Evolutionary conservation across 768 basidiomycete genomes (phyloP), one percentile per base, ranked within the genome.

Genomic region (Boletus huronensis): DNA sequence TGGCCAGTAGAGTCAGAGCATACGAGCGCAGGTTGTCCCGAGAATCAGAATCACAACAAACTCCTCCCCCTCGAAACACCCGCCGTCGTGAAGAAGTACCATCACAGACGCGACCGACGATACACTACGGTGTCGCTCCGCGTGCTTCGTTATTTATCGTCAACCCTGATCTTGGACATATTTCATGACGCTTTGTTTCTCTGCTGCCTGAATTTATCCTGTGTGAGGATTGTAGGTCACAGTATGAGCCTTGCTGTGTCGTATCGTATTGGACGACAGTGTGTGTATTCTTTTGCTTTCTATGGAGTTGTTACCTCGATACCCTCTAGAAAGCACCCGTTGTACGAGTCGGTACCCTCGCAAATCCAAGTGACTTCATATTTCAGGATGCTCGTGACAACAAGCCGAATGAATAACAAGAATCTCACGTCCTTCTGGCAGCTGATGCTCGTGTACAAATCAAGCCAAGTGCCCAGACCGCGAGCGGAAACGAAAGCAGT

Each of bases 81-180:
- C 77, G 69, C 63, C 71, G 70, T 48, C 69, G 59, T 48, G 79
- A 80, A 62, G 77, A 76, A 62, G 68, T 69, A 53, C 64, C 72
- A 45, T 72, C 67, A 55, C 76, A 71, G 63, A 70, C 72, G 48
- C 70, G 72, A 48, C 59, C 70, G 48, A 69, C 67, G 40, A 74
- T 83, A 35, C 76, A 79, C 26, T 91, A 90, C 66, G 88, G 87
- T 13, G 76, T 90, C 32, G 83, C 78, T 34, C 82, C 82, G 23
- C 78, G 80, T 55, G 71, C 80, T 19, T 81, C 82, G 57, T 74
- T 92, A 29, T 91, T 82, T 60, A 77, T 92, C 48, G 86, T 87
- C 23, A 91, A 92, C 69, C 88, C 90, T 35, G 65, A 66, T 54
- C 49, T 52, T 40, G 53, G 55, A 48, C 44, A 43, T 40, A 21